Base-by-base conservation (phyloP, 108 stramenopile species). In the Cyclotella distinguenda region DNA sequence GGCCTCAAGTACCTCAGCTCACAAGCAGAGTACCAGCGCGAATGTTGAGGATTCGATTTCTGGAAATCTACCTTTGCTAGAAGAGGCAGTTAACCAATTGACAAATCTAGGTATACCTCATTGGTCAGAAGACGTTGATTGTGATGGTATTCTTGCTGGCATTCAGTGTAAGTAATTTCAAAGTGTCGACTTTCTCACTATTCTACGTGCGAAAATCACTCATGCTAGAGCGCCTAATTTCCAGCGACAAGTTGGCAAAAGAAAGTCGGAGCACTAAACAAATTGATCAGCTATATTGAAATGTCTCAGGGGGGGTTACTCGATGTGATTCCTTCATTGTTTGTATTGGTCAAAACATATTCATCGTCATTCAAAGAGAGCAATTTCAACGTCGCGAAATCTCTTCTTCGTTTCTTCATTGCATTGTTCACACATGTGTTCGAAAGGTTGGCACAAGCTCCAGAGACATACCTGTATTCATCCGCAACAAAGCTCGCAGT, bases 351-450 rank as follows among this genome's bases (percentile, higher is more conserved):
- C 12, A 89, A 75, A 45, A 64, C 79, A n/a, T 67, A 73, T 58
- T 89, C 94, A 10, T 78, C 81, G 53, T 74, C 68, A 19, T 92
- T 95, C 70, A 88, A 90, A 51, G 94, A 95, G 31, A 81, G 79
- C 32, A 95, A 95, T 49, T 74, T 95, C 32, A 92, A 89, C 60
- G 81, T 95, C 23, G 69, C 79, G 15, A 85, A 80, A 62, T 64
- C 81, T 23, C 66, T 89, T 8, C 47, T 90, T 60, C 77, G 85
- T 34, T 61, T 91, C 11, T 87, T 90, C 43, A 40, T 64, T 0
- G 70, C 77, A 19, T 12, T 90, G 6, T 84, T 84, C 46, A 19
- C 15, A 1, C 70, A 77, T 28, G 61, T 60, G 9, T 79, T 84
- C 69, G 63, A 60, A 35, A 40, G 56, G 27, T 10, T 52, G 7